Percentiles rank a stretch among this genome's conserved stretches.
These are phyloP conservation scores for Alternaria postmessia DNA, from an alignment of 2,329 filamentous ascomycete genomes.

Conservation along the genomic window DNA sequence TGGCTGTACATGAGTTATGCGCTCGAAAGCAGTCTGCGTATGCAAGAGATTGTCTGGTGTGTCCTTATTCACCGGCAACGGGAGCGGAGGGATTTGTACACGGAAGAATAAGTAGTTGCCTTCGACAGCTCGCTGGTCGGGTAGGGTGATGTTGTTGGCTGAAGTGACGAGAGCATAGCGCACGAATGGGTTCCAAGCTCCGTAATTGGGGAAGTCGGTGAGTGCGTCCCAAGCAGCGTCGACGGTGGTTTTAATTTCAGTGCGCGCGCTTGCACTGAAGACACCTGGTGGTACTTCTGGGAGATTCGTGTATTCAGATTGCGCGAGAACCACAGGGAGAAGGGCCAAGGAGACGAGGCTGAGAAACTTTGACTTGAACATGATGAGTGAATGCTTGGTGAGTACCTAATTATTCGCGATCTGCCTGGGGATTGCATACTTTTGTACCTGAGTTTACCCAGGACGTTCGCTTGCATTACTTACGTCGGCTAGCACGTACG, in stretches of 20 bases:
- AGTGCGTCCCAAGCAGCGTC: constrained; percentile 37
- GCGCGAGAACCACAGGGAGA: constrained; percentile 2
- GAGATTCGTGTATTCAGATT: constrained; percentile 35
- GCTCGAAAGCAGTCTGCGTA: constrained; percentile 37
- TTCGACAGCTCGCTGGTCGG: constrained; percentile 36
- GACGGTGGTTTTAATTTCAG: constrained; percentile 35
- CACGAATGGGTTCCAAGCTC: constrained; percentile 46
- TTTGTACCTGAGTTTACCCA: background rate
- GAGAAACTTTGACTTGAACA: constrained; percentile 1
- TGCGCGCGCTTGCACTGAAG: constrained; percentile 38
- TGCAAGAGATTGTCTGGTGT: constrained; percentile 36
- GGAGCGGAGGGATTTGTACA: constrained; percentile 41
- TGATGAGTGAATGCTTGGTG: background rate
- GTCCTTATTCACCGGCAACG: constrained; percentile 35
- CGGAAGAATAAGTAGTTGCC: constrained; percentile 33
- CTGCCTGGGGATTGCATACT: background rate
- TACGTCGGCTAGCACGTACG: background rate
- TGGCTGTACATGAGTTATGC: constrained; percentile 40
- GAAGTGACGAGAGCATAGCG: constrained; percentile 35
- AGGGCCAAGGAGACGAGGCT: constrained; percentile 8
- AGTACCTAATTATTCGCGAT: background rate
- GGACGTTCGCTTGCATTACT: background rate
- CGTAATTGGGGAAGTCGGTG: constrained; percentile 37
- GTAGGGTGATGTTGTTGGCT: constrained; percentile 28
- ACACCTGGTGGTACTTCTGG: constrained; percentile 35